Base-by-base conservation (phyloP, 495 filamentous ascomycete genomes). In the Aeminium ludgeri region DNA sequence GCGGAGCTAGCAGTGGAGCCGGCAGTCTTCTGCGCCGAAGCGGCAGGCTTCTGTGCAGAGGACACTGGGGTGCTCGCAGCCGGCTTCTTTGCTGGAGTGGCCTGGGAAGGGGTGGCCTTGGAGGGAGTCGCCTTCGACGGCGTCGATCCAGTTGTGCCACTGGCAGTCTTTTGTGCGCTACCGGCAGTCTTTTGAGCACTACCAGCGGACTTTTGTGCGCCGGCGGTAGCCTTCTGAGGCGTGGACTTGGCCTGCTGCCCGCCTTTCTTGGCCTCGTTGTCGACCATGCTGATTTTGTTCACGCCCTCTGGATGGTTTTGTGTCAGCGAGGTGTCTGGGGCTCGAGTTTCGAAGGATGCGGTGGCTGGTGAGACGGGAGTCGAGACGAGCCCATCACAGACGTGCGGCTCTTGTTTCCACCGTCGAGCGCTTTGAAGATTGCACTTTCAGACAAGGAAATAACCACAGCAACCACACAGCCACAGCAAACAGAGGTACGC, bases 201-300 rank as follows among this genome's bases (percentile, higher is more conserved):
- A 1, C 30, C 18, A 10, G 37, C 13, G 2, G 36, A 15, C 31
- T 34, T 45, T 15, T 31, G 13, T 10, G 44, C 44, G 2, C 23
- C 4, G 10, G 44, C 20, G n/a, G 32, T 20, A 7, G 44, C n/a
- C n/a, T n/a, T n/a, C n/a, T n/a, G n/a, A n/a, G n/a, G n/a, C n/a
- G n/a, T n/a, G n/a, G n/a, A n/a, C n/a, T n/a, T n/a, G n/a, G n/a
- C n/a, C n/a, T n/a, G n/a, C n/a, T n/a, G n/a, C n/a, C n/a, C n/a
- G n/a, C n/a, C n/a, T n/a, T 45, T 37, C 4, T 30, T 8, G 8
- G 23, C 6, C 4, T 50, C 47, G 44, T 51, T 51, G 43, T 51
- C 48, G 5, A 46, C 43, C 43, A 46, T 46, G 6, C 29, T 51
- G 43, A 51, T 51, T 27, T 42, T 35, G 7, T 28, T 5, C 20